A percentile compares a stretch with the other conserved stretches of the same genome.
Evolutionary conservation across 164 flowering plant genomes (phyloP).

Genomic region (Chimonanthus praecox): DNA sequence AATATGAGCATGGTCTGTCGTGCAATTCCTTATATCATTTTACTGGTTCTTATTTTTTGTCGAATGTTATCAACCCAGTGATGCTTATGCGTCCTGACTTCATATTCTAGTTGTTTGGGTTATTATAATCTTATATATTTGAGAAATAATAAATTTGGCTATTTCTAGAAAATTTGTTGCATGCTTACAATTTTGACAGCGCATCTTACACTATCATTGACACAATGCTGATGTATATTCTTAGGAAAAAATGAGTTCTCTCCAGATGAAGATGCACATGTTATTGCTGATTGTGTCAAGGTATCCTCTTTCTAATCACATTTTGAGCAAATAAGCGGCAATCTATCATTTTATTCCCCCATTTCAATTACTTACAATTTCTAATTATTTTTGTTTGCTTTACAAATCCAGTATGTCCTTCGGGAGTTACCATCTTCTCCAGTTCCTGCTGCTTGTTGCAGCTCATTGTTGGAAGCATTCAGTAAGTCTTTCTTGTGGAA

Average conservation of each 20-base stretch:
- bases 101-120: background rate
- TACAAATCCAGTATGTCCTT: conserved; percentile 52
- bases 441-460: conserved; percentile 96
- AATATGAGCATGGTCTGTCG: conserved; percentile 79
- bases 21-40: background rate
- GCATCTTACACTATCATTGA: background rate
- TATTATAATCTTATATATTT: background rate
- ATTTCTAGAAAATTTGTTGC: background rate
- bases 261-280: conserved; percentile 85
- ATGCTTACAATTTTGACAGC: background rate
- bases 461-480: conserved; percentile 76
- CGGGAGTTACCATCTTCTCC: conserved; percentile 97
- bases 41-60: background rate
- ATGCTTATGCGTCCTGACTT: background rate
- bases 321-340: background rate
- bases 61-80: background rate
- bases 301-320: conserved; percentile 30
- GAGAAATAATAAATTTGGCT: no score
- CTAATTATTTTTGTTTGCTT: conserved; percentile 6
- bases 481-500: conserved; percentile 55
- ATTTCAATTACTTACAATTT: background rate
- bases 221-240: background rate
- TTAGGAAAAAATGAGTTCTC: conserved; percentile 81
- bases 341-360: conserved; percentile 1
- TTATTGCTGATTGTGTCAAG: conserved; percentile 92